Conservation (phyloP, 2,329 filamentous ascomycete genomes). For the Capronia coronata region DNA sequence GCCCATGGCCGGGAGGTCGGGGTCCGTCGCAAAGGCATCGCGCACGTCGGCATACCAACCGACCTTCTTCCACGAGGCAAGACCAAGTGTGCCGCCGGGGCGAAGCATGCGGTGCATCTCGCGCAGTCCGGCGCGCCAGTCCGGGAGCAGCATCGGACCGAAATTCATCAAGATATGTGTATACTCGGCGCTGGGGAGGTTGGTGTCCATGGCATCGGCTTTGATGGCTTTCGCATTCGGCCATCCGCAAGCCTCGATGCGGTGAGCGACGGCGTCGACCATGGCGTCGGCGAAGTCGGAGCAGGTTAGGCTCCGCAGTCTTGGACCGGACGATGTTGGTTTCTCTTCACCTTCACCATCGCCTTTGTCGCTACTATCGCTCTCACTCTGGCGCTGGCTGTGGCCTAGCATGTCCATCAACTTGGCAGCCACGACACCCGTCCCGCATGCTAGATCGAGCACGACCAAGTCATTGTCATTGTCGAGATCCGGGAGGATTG, state of each 20-base stretch:
- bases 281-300: constrained; percentile 44
- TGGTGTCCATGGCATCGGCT: constrained; percentile 46
- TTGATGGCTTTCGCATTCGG: constrained; percentile 40
- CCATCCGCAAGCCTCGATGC: constrained; percentile 43
- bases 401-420: constrained; percentile 39
- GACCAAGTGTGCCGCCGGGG: constrained; percentile 33
- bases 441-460: constrained; percentile 51
- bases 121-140: constrained; percentile 33
- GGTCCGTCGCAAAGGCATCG: constrained; percentile 29
- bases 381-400: constrained; percentile 33
- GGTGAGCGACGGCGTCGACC: constrained; percentile 38
- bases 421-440: constrained; percentile 45
- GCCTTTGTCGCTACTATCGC: constrained; percentile 1
- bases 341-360: too few relatives aligned
- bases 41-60: constrained; percentile 31
- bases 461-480: constrained; percentile 32
- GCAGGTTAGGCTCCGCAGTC: constrained; percentile 44
- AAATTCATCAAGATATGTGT: constrained; percentile 44
- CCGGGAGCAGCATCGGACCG: constrained; percentile 44
- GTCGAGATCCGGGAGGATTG: constrained; percentile 26
- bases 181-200: constrained; percentile 35
- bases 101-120: constrained; percentile 34
- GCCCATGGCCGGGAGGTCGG: constrained; percentile 30
- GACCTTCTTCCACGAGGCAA: constrained; percentile 35
- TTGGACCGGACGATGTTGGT: not conserved